phyloP scores from a whole-genome alignment of 2,329 filamentous ascomycete genomes.

The Trichoderma sp. region DNA sequence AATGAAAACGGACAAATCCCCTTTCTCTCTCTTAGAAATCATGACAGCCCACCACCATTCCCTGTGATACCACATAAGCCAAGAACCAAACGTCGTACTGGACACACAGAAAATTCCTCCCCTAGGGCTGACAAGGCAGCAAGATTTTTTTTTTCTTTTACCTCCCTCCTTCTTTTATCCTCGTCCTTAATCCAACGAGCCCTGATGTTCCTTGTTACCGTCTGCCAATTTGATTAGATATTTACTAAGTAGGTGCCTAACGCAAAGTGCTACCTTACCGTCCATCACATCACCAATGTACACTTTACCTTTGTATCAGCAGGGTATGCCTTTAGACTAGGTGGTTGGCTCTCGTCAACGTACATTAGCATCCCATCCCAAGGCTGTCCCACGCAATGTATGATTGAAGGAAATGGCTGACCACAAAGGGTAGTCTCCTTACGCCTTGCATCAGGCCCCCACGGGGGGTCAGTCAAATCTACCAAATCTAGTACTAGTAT shows the following conservation, averaged over 20 bases:
- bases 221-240: too few species aligned
- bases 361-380: not conserved
- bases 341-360: not conserved
- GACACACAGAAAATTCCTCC: not conserved
- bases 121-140: conserved; percentile 26
- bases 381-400: not conserved
- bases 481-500: not conserved
- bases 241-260: too few species aligned
- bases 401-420: not conserved
- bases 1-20: too few species aligned
- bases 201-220: too few species aligned
- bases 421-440: not conserved
- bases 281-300: not conserved
- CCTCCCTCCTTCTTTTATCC: too few species aligned
- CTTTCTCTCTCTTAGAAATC: too few species aligned
- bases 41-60: too few species aligned
- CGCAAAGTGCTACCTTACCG: not conserved
- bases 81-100: not conserved
- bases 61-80: too few species aligned
- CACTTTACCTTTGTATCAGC: not conserved
- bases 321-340: not conserved
- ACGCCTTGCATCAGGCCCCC: conserved; percentile 1
- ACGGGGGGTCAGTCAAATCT: not conserved
- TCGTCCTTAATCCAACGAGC: too few species aligned
- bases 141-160: too few species aligned